These are phyloP conservation scores for Lagenidium giganteum DNA, from an alignment of 352 stramenopile genomes.

Conservation along the genomic window DNA sequence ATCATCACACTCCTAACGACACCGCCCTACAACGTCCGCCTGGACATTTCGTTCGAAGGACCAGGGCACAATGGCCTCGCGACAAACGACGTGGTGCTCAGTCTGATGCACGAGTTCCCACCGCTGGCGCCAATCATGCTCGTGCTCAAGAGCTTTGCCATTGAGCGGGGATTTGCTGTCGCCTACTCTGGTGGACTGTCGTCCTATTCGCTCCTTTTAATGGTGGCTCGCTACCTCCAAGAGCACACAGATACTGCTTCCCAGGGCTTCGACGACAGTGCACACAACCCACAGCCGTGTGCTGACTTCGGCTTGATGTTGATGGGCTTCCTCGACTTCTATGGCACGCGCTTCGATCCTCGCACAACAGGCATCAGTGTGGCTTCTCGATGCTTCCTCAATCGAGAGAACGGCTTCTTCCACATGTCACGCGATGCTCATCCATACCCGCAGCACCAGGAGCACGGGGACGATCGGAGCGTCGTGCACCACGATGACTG, in stretches of 20 bases:
- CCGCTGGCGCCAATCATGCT: slow-evolving; percentile 94
- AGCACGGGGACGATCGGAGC: slow-evolving; percentile 56
- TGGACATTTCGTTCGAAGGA: slow-evolving; percentile 97
- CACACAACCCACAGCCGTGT: slow-evolving; percentile 43
- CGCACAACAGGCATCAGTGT: slow-evolving; percentile 89
- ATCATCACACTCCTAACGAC: slow-evolving; percentile 94
- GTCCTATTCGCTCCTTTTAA: slow-evolving; percentile 94
- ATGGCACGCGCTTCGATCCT: slow-evolving; percentile 93
- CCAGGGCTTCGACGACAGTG: slow-evolving; percentile 36
- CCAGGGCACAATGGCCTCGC: slow-evolving; percentile 94
- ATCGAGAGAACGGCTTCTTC: slow-evolving; percentile 72
- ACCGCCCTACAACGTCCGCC: slow-evolving; percentile 69
- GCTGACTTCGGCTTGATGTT: slow-evolving; percentile 93
- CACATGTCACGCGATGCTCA: slow-evolving; percentile 16
- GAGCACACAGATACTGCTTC: slow-evolving; percentile 71
- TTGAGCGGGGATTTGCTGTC: slow-evolving; percentile 91
- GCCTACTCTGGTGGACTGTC: slow-evolving; percentile 96
- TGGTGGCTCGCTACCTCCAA: slow-evolving; percentile 93
- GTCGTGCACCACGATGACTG: slow-evolving; percentile 51
- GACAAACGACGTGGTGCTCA: slow-evolving; percentile 91
- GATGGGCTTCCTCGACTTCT: slow-evolving; percentile 97
- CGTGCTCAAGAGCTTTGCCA: slow-evolving; percentile 93
- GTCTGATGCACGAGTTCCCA: slow-evolving; percentile 91
- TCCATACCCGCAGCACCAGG: slow-evolving; percentile 28
- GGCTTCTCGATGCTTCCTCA: slow-evolving; percentile 73